These are phyloP conservation scores for Magnolia kwangsiensis DNA, from an alignment of 164 flowering plant species.

Conservation along the genomic window DNA sequence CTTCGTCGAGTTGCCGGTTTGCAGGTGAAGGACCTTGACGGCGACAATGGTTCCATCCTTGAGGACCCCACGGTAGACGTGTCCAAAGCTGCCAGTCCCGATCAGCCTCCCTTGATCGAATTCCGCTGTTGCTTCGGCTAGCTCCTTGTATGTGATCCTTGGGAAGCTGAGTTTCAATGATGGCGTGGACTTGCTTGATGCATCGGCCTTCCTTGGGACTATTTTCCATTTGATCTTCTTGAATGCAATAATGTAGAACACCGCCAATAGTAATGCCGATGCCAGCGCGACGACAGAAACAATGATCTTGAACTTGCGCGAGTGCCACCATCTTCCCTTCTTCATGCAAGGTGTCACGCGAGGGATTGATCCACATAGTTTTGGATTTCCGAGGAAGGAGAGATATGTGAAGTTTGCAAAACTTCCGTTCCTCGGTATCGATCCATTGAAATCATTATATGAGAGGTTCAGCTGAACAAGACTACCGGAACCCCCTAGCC, in stretches of 20 bases:
- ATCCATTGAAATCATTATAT: constrained; percentile 42
- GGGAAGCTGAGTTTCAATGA: constrained; percentile 28
- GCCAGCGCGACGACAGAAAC: constrained; percentile 21
- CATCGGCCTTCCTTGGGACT: constrained; percentile 9
- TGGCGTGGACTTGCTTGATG: constrained; percentile 18
- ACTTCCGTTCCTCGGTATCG: constrained; percentile 40
- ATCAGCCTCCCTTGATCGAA: constrained; percentile 22
- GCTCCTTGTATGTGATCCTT: constrained; percentile 26
- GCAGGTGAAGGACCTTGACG: constrained; percentile 25
- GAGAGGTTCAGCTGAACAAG: constrained; percentile 51
- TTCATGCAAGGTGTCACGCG: constrained; percentile 22
- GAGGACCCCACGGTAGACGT: constrained; percentile 27
- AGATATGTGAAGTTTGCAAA: constrained; percentile 23
- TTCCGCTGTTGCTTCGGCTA: constrained; percentile 23
- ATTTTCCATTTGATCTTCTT: constrained; percentile 11
- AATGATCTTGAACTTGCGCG: constrained; percentile 24
- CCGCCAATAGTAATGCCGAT: constrained; percentile 23
- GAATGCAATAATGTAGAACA: constrained; percentile 30
- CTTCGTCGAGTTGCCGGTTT: constrained; percentile 23
- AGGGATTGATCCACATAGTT: constrained; percentile 39
- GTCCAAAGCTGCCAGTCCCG: constrained; percentile 29
- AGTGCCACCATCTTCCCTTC: constrained; percentile 18
- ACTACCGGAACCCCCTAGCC: constrained; percentile 25
- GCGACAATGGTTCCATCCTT: constrained; percentile 23
- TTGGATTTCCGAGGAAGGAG: constrained; percentile 41